Conservation (phyloP, 441 rosid genomes). For the Rhodomyrtus psidioides region DNA sequence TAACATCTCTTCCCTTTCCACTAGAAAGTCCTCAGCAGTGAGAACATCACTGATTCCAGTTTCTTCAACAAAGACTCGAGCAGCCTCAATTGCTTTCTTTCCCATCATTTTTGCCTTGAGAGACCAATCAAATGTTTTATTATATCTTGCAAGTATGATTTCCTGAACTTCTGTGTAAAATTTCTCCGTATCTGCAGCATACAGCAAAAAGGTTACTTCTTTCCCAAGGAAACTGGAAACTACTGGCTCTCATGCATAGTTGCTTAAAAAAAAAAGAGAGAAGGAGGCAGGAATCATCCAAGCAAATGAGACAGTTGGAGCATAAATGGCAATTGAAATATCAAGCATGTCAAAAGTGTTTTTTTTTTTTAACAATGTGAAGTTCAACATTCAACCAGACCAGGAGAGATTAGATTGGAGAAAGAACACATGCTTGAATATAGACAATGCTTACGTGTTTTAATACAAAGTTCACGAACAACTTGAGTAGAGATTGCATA, state of each 20-base stretch:
- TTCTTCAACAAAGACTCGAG: slow-evolving; percentile 72
- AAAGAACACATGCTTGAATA: not conserved
- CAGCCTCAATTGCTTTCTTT: slow-evolving; percentile 81
- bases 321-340: not conserved
- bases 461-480: not conserved
- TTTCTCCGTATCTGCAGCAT: slow-evolving; percentile 71
- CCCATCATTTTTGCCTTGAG: slow-evolving; percentile 98
- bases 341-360: not conserved
- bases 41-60: slow-evolving; percentile 76
- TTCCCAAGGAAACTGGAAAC: not conserved
- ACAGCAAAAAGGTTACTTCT: not conserved
- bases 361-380: not conserved
- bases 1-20: slow-evolving; percentile 81
- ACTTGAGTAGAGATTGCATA: not conserved
- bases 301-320: not conserved
- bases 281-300: not conserved
- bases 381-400: not conserved
- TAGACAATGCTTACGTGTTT: not conserved
- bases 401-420: not conserved
- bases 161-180: slow-evolving; percentile 92
- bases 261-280: not conserved
- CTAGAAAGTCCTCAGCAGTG: slow-evolving; percentile 71
- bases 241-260: not conserved
- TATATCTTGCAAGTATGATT: slow-evolving; percentile 68
- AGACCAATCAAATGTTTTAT: slow-evolving; percentile 85